Evolutionary conservation across 495 filamentous ascomycete genomes (phyloP), one percentile per base, ranked within the genome.

Genomic region (Tirmania nivea): DNA sequence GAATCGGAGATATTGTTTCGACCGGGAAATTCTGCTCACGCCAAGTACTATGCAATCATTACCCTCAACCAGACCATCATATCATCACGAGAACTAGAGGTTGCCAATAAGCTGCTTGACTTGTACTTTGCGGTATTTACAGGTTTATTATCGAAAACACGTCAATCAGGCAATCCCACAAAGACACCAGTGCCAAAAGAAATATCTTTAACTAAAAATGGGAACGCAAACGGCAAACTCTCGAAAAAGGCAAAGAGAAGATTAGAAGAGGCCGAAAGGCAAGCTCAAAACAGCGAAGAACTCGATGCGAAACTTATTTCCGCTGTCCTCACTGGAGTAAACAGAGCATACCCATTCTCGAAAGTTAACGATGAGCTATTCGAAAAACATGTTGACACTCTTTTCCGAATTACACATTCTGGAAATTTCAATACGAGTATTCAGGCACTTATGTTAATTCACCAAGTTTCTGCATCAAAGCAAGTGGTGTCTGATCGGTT

Each of bases 401-500:
- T 97, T 34, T 97, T 95, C 73, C 76, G 77, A 58, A 88, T 97
- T 57, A 92, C 90, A 0, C 89, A 97, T 66, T 95, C 90, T 0
- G 86, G 90, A 11, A 97, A 96, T 64, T 96, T 97, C 72, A 96
- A 95, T 69, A 97, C 92, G 8, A 88, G 86, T 63, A 84, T 97
- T 34, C 90, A 96, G 66, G 90, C 90, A 35, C 70, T 97, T 54
- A 84, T 94, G 79, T 71, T 97, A 52, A 90, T 97, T 56, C 90
- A 95, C 65, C 92, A 96, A 65, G 75, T 97, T 34, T 81, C 84
- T 6, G 67, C 77, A 14, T 75, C 83, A 8, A 86, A 92, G 63
- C 78, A 89, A 63, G 70, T 76, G 48, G 78, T 78, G 25, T 76
- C 80, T 8, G 92, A 97, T 59, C 78, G 92, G 47, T 96, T 93